Conservation (phyloP, 768 basidiomycete species). For the Amanita rubescens region DNA sequence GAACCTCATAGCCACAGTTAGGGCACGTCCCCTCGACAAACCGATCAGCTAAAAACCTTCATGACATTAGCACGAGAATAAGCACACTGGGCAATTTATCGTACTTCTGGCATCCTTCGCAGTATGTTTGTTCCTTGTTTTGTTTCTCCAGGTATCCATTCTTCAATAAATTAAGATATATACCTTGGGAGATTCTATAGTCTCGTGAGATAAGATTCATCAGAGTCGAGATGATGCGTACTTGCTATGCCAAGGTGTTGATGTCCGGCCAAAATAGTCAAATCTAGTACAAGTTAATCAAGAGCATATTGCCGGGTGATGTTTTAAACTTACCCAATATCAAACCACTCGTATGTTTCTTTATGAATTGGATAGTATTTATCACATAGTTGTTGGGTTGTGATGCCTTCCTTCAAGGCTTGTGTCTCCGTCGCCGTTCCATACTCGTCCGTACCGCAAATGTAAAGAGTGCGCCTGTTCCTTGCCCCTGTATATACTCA, state of each 20-base stretch:
- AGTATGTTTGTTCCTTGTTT: constrained; percentile 89
- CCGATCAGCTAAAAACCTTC: constrained; percentile 90
- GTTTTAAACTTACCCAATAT: constrained; percentile 60
- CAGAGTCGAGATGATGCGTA: constrained; percentile 27
- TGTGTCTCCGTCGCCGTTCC: constrained; percentile 99
- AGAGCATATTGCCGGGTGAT: not conserved
- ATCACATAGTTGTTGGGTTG: constrained; percentile 77
- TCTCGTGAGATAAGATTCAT: not conserved
- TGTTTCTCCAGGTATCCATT: constrained; percentile 75
- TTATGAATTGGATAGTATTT: constrained; percentile 86
- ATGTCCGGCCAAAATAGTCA: constrained; percentile 94
- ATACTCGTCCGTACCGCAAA: constrained; percentile 99
- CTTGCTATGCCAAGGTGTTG: constrained; percentile 85
- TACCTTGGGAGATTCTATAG: constrained; percentile 79
- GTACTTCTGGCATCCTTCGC: constrained; percentile 83
- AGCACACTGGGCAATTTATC: constrained; percentile 9
- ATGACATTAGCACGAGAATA: not conserved
- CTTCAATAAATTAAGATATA: constrained; percentile 78
- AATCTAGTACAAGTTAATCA: constrained; percentile 44
- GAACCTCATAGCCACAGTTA: constrained; percentile 78
- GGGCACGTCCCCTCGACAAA: constrained; percentile 99
- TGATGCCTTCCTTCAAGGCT: constrained; percentile 80
- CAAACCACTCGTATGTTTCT: constrained; percentile 97
- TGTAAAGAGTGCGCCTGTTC: constrained; percentile 85
- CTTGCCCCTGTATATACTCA: constrained; percentile 42